phyloP scores from a whole-genome alignment of 2,329 filamentous ascomycete genomes.

The Cladosporium sp. region DNA sequence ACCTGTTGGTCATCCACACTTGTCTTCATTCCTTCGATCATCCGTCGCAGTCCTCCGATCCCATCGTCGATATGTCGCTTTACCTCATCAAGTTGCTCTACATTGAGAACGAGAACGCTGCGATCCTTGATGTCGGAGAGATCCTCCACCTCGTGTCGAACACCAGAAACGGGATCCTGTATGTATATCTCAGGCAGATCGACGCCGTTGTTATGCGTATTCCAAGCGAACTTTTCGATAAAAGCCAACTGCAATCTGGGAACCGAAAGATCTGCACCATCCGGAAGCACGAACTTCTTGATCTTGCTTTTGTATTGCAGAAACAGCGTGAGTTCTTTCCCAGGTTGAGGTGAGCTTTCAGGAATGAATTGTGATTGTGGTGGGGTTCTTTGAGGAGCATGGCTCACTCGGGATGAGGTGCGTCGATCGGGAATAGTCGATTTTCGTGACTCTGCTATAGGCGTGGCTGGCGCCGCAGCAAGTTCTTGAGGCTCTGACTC shows the following conservation, averaged over 20 bases:
- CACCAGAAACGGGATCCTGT: slow-evolving; percentile 88
- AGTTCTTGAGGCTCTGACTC: slow-evolving; percentile 3
- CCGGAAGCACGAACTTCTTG: slow-evolving; percentile 87
- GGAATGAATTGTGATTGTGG: slow-evolving; percentile 41
- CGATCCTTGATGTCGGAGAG: slow-evolving; percentile 89
- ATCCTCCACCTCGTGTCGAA: slow-evolving; percentile 95
- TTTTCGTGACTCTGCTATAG: slow-evolving; percentile 10
- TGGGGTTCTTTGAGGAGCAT: slow-evolving; percentile 27
- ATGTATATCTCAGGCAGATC: slow-evolving; percentile 97
- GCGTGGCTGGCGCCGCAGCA: slow-evolving; percentile 3
- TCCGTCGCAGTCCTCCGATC: slow-evolving; percentile 68
- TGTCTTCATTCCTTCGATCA: slow-evolving; percentile 82
- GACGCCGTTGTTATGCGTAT: slow-evolving; percentile 86
- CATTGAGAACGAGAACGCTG: slow-evolving; percentile 88
- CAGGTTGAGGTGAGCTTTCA: slow-evolving; percentile 62
- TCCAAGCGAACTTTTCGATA: slow-evolving; percentile 99
- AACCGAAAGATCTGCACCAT: slow-evolving; percentile 80
- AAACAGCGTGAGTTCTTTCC: slow-evolving; percentile 88
- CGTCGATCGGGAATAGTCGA: not conserved
- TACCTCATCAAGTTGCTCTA: slow-evolving; percentile 90
- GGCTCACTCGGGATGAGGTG: slow-evolving; percentile 8
- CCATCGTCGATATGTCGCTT: slow-evolving; percentile 95
- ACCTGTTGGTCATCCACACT: slow-evolving; percentile 77
- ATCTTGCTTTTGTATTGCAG: slow-evolving; percentile 95
- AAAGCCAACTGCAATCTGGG: slow-evolving; percentile 89